Percentiles rank a stretch among this genome's conserved stretches.
These are phyloP conservation scores for Xylariaceae sp. DNA, from an alignment of 2,329 filamentous ascomycete species.

Conservation along the genomic window DNA sequence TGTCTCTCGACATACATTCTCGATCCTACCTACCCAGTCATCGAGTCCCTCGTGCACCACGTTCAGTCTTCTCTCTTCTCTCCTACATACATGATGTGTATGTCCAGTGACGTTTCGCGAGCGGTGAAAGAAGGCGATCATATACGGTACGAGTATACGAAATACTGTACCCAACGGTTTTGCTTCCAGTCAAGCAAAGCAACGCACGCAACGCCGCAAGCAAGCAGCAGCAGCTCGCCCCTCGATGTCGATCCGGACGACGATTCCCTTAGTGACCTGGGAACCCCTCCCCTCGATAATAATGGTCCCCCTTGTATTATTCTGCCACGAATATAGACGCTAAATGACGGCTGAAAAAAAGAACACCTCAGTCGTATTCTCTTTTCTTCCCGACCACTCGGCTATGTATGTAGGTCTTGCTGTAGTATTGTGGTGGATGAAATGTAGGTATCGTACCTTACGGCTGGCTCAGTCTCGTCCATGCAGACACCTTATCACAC, in stretches of 20 bases:
- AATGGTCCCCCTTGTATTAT: neutral
- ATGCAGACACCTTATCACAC: too few relatives aligned
- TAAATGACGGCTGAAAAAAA: neutral
- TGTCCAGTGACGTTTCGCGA: neutral
- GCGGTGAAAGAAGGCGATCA: neutral
- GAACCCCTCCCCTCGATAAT: neutral
- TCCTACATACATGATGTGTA: neutral
- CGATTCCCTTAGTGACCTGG: neutral
- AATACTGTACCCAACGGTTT: neutral
- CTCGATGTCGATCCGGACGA: neutral
- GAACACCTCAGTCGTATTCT: neutral
- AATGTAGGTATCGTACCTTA: too few relatives aligned
- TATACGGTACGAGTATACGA: neutral
- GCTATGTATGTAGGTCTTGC: neutral
- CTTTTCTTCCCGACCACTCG: neutral
- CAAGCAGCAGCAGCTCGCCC: too few relatives aligned
- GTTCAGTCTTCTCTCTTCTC: neutral
- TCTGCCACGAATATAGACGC: neutral
- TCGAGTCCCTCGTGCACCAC: neutral
- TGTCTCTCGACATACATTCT: neutral
- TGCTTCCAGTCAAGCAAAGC: too few relatives aligned
- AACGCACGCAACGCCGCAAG: too few relatives aligned
- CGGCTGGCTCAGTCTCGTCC: too few relatives aligned
- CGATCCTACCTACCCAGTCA: neutral
- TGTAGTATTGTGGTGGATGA: too few relatives aligned